phyloP scores from a whole-genome alignment of 352 stramenopile genomes.

The Pythium pyrilobum region DNA sequence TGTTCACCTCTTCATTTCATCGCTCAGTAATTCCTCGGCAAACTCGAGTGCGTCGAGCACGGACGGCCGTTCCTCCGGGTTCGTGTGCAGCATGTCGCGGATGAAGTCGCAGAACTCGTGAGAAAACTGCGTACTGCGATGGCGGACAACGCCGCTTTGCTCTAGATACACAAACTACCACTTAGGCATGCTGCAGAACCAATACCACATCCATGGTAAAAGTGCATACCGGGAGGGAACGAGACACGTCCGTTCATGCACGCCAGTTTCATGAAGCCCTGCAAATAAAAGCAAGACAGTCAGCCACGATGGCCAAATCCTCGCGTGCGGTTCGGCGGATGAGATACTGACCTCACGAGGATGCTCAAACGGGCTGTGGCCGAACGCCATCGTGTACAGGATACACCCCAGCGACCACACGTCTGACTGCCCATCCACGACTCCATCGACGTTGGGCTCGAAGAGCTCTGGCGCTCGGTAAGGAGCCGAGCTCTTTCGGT shows the following conservation, averaged over 20 bases:
- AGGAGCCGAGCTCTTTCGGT: slow-evolving; percentile 73
- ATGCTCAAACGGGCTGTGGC: slow-evolving; percentile 74
- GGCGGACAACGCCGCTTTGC: slow-evolving; percentile 55
- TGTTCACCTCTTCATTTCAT: slow-evolving; percentile 47
- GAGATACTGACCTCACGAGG: slow-evolving; percentile 45
- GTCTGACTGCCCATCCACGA: slow-evolving; percentile 76
- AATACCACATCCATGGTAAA: background rate
- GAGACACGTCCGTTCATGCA: slow-evolving; percentile 71
- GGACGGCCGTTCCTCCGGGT: slow-evolving; percentile 73
- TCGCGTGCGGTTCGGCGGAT: background rate
- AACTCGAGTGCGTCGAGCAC: slow-evolving; percentile 80
- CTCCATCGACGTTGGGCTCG: slow-evolving; percentile 54
- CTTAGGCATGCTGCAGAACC: too few species aligned
- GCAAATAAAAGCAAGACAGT: too few species aligned
- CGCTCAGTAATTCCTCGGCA: slow-evolving; percentile 68
- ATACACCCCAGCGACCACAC: slow-evolving; percentile 84
- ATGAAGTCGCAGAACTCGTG: slow-evolving; percentile 86
- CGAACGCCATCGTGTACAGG: slow-evolving; percentile 85
- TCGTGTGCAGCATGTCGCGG: slow-evolving; percentile 80
- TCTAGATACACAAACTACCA: slow-evolving; percentile 21
- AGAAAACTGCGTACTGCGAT: slow-evolving; percentile 64
- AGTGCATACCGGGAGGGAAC: slow-evolving; percentile 52
- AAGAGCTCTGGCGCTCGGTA: slow-evolving; percentile 85
- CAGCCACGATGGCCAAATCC: too few species aligned
- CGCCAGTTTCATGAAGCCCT: slow-evolving; percentile 83